A percentile compares a stretch with the other conserved stretches of the same genome.
Evolutionary conservation across 2,329 filamentous ascomycete genomes (phyloP).

Genomic region (Penicillium paneum): DNA sequence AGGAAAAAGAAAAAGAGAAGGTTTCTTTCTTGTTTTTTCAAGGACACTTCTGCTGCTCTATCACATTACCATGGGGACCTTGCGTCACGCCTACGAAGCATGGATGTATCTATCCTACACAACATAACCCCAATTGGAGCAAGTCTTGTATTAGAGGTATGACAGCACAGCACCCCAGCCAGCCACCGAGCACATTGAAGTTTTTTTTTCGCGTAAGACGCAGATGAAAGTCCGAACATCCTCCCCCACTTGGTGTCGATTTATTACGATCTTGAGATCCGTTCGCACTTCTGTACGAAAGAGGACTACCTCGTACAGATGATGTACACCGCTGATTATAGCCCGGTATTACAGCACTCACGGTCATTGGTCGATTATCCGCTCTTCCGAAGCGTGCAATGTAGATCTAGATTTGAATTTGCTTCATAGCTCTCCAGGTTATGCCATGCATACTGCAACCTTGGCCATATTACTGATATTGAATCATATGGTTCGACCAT

Average conservation of each 20-base stretch:
- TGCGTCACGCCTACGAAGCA: not conserved
- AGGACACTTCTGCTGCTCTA: not conserved
- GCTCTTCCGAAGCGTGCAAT: not conserved
- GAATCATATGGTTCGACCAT: not conserved
- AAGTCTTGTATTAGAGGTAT: not conserved
- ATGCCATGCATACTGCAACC: not conserved
- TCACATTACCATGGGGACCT: not conserved
- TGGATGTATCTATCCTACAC: not conserved
- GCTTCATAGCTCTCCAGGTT: not conserved
- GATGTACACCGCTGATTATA: constrained; percentile 18
- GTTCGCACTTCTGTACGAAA: not conserved
- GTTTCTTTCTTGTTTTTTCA: not conserved
- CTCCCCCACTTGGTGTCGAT: constrained; percentile 12
- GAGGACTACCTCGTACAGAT: not conserved
- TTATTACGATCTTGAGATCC: constrained; percentile 19
- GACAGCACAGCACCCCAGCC: constrained; percentile 10
- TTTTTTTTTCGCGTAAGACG: not conserved
- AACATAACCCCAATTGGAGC: not conserved
- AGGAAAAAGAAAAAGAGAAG: not conserved
- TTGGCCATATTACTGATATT: not conserved
- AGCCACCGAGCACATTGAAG: constrained; percentile 6
- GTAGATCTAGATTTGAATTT: not conserved
- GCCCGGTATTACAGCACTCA: not conserved
- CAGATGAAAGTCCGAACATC: constrained; percentile 1
- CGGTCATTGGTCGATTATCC: not conserved